Conservation (phyloP, 2,329 filamentous ascomycete genomes). For the Neophaeococcomyces mojaviensis region DNA sequence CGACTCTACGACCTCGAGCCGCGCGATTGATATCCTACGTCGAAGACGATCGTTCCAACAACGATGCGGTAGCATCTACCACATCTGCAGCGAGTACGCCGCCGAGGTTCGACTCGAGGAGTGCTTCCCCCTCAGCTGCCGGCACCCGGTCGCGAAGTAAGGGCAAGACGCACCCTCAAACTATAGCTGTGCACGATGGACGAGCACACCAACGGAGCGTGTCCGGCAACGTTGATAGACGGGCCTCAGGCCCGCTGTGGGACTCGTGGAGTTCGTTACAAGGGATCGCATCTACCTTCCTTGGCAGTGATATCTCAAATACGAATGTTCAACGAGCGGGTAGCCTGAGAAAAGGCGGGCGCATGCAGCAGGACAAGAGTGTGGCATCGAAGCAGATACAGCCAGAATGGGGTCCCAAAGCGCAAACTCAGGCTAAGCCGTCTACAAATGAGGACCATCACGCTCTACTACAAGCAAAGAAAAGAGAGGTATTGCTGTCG, state of each 20-base stretch:
- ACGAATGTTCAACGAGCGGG: conserved; percentile 23
- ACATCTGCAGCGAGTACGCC: conserved; percentile 23
- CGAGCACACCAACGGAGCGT: conserved; percentile 2
- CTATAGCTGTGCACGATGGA: conserved; percentile 5
- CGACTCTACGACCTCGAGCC: conserved; percentile 37
- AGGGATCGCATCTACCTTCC: conserved; percentile 40
- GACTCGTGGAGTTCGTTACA: conserved; percentile 44
- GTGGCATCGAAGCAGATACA: conserved; percentile 22
- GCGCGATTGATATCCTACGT: conserved; percentile 34
- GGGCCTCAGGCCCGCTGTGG: conserved; percentile 24
- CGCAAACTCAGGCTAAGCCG: conserved; percentile 10
- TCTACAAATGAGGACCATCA: conserved; percentile 39
- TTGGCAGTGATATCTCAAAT: conserved; percentile 34
- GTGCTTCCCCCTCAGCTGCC: conserved; percentile 33
- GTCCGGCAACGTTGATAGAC: conserved; percentile 7
- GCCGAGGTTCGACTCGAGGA: conserved; percentile 32
- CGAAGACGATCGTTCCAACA: conserved; percentile 28
- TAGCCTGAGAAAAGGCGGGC: conserved; percentile 13
- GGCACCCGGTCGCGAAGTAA: conserved; percentile 9
- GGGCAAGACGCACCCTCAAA: conserved; percentile 4
- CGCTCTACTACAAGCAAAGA: conserved; percentile 41
- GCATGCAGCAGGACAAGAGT: conserved; percentile 25
- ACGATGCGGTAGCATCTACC: conserved; percentile 21
- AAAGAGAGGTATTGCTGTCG: conserved; percentile 38
- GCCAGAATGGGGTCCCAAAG: conserved; percentile 36